A percentile compares a stretch with the other conserved stretches of the same genome.
These are phyloP conservation scores for Ascochyta lentis DNA, from an alignment of 2,329 filamentous ascomycete genomes.

Conservation along the genomic window DNA sequence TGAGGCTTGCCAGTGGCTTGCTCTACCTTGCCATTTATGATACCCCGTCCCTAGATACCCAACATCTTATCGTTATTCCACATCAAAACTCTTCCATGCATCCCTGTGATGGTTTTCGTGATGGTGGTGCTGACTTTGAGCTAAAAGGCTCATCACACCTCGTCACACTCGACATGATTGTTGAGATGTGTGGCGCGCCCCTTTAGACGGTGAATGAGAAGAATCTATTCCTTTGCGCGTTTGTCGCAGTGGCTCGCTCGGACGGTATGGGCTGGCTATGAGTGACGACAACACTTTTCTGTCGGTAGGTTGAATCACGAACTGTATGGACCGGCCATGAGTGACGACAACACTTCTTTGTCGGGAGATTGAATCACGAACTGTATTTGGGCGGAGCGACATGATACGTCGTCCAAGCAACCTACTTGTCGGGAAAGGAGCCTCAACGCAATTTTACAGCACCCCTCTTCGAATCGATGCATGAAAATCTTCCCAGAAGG, in stretches of 20 bases:
- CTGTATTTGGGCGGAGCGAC: not conserved
- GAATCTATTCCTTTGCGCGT: conserved; percentile 7
- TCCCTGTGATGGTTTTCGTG: conserved; percentile 7
- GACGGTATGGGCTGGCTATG: not conserved
- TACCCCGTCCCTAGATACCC: conserved; percentile 39
- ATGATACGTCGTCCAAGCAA: conserved; percentile 11
- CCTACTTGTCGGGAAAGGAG: not conserved
- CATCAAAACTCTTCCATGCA: not conserved
- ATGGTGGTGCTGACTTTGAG: conserved; percentile 6
- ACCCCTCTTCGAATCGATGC: conserved; percentile 17
- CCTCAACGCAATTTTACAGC: conserved; percentile 5
- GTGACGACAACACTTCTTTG: not conserved
- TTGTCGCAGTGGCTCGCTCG: conserved; percentile 1
- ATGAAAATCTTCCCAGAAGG: not conserved
- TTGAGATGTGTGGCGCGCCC: conserved; percentile 33
- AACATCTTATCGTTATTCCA: conserved; percentile 16
- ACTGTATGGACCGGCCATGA: not conserved
- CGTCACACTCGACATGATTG: conserved; percentile 25
- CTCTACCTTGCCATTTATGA: conserved; percentile 35
- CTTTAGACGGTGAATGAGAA: conserved; percentile 9
- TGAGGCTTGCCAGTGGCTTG: conserved; percentile 35
- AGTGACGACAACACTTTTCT: not conserved
- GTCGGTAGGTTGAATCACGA: not conserved
- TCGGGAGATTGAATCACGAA: not conserved
- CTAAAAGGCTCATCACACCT: conserved; percentile 19